Conservation (phyloP, 2,329 filamentous ascomycete species). For the Hypocrella siamensis region DNA sequence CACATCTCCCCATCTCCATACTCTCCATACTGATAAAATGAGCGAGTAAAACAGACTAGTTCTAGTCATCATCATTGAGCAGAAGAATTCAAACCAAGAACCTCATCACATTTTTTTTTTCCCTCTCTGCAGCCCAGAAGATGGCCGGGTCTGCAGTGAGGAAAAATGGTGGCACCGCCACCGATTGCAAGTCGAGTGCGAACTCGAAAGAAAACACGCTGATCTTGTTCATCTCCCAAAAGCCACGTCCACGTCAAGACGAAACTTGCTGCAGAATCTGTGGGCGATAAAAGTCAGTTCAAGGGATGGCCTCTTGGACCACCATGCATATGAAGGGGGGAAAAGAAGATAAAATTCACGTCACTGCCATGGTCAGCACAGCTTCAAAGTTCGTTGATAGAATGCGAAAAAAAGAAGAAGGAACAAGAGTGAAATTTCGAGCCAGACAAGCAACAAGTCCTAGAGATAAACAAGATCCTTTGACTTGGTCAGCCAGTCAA, state of each 20-base stretch:
- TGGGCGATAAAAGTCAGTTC: too few relatives aligned
- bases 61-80: neutral
- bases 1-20: too few relatives aligned
- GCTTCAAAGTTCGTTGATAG: too few relatives aligned
- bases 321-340: too few relatives aligned
- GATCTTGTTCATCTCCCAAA: neutral
- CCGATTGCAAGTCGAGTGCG: conserved; percentile 1
- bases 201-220: neutral
- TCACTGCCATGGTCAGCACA: neutral
- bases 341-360: neutral
- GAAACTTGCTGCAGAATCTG: too few relatives aligned
- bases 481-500: neutral
- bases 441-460: neutral
- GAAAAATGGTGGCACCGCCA: conserved; percentile 22
- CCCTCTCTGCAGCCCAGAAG: conserved; percentile 34
- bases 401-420: neutral
- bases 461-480: neutral
- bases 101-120: neutral
- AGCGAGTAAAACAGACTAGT: too few relatives aligned
- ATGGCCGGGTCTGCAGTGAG: conserved; percentile 34
- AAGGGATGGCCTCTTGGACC: too few relatives aligned
- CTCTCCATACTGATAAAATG: too few relatives aligned
- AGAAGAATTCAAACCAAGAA: neutral
- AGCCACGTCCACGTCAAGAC: neutral
- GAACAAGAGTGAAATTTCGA: neutral